Evolutionary conservation across 257 asterid genomes (phyloP), one percentile per base, ranked within the genome.

Genomic region (Solanum infundibuliforme): DNA sequence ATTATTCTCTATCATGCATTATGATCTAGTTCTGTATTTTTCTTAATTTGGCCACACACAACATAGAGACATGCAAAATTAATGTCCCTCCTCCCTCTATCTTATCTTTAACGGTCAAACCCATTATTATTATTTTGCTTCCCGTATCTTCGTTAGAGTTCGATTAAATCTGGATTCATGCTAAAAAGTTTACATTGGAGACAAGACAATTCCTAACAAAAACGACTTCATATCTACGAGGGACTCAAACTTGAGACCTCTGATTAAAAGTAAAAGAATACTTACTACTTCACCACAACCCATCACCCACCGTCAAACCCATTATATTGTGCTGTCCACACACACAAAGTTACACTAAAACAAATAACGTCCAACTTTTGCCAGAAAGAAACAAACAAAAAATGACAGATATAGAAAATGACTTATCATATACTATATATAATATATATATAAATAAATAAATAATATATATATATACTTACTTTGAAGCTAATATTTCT

Each of bases 401-500:
- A 48, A 74, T 21, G 34, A 29, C 8, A 34, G 27, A 25, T 43
- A 32, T 12, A 14, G 31, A 60, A 20, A 66, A 46, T 38, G 85
- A 55, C 18, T 6, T n/a, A 35, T 62, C 79, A 73, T 29, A 31
- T 14, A 69, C 10, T 5, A 11, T 11, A 48, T 12, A 43, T 41
- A 41, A 2, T 10, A 46, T 20, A 9, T 60, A 60, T 60, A 8
- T 60, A 21, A 21, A 23, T 29, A 62, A 21, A 20, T 9, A 62
- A 9, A 13, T 6, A 69, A 39, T 9, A 9, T 0, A 39, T 29
- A 41, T 9, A 41, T 2, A 18, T 55, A 29, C 60, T n/a, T 89
- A 95, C 98, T 95, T 95, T 96, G 93, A 96, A 96, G 92, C 97
- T 95, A 73, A 96, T 96, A 89, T 96, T 96, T 90, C 92, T 90